Percentiles rank a stretch among this genome's conserved stretches.
These are phyloP conservation scores for Rhinocladiella mackenziei DNA, from an alignment of 2,329 filamentous ascomycete species.

Conservation along the genomic window DNA sequence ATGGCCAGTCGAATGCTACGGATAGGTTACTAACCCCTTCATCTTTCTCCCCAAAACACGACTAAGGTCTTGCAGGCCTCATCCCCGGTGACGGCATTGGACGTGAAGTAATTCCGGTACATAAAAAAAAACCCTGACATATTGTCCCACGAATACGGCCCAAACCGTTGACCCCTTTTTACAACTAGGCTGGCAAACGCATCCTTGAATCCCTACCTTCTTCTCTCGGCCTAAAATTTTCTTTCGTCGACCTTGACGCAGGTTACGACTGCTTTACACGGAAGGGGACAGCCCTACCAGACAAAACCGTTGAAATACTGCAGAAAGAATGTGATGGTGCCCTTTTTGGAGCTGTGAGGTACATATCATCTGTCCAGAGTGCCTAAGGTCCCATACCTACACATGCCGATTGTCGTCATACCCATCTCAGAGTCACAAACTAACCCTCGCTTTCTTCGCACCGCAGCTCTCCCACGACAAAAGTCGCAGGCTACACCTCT, in stretches of 20 bases:
- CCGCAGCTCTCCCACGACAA: constrained; percentile 73
- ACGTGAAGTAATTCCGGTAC: constrained; percentile 88
- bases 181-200: constrained; percentile 65
- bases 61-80: constrained; percentile 54
- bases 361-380: constrained; percentile 14
- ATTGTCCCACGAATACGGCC: constrained; percentile 4
- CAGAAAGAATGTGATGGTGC: constrained; percentile 91
- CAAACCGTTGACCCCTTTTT: not conserved
- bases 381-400: not conserved
- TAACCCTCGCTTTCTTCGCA: constrained; percentile 4
- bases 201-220: constrained; percentile 87
- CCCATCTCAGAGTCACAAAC: not conserved
- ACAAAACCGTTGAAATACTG: constrained; percentile 84
- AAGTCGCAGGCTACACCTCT: constrained; percentile 91
- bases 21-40: constrained; percentile 14
- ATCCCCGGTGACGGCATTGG: constrained; percentile 98
- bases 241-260: constrained; percentile 86
- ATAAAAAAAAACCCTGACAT: constrained; percentile 17
- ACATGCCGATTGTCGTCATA: not conserved
- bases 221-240: constrained; percentile 90
- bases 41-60: not conserved
- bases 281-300: constrained; percentile 82
- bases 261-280: constrained; percentile 91
- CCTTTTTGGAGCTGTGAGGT: constrained; percentile 89
- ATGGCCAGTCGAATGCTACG: constrained; percentile 22